phyloP scores from a whole-genome alignment of 768 basidiomycete species.

The Filobasidium floriforme region DNA sequence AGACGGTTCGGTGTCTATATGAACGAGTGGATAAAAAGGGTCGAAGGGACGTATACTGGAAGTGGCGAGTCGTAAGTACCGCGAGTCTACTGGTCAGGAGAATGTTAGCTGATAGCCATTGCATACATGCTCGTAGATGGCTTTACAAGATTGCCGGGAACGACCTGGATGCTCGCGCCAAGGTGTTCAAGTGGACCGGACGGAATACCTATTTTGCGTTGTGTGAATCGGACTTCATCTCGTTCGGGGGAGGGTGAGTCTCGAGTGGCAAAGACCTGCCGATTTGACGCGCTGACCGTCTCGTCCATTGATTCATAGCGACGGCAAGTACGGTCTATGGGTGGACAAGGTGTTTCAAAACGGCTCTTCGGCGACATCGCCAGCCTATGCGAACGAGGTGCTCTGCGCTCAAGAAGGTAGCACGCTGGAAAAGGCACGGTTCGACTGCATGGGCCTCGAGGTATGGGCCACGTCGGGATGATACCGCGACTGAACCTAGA shows the following conservation, averaged over 20 bases:
- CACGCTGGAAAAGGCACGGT: slow-evolving; percentile 53
- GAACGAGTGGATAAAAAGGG: slow-evolving; percentile 60
- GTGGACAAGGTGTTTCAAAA: slow-evolving; percentile 71
- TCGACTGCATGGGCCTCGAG: slow-evolving; percentile 86
- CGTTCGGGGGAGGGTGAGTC: slow-evolving; percentile 85
- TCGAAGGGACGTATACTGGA: slow-evolving; percentile 69
- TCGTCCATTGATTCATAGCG: slow-evolving; percentile 49
- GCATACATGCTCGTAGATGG: slow-evolving; percentile 1
- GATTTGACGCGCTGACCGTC: neutral
- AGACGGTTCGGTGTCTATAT: slow-evolving; percentile 74
- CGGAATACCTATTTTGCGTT: slow-evolving; percentile 82
- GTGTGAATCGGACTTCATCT: slow-evolving; percentile 70
- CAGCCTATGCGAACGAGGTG: slow-evolving; percentile 79
- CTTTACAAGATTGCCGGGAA: slow-evolving; percentile 9
- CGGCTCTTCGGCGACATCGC: slow-evolving; percentile 75
- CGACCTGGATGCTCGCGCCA: slow-evolving; percentile 1
- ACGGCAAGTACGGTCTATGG: slow-evolving; percentile 81
- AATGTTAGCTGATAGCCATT: neutral
- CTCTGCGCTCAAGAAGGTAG: slow-evolving; percentile 52
- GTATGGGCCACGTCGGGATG: slow-evolving; percentile 57
- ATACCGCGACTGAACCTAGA: no score
- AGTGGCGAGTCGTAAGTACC: slow-evolving; percentile 69
- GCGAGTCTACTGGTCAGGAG: neutral
- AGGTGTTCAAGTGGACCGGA: slow-evolving; percentile 55
- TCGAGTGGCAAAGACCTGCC: neutral